Evolutionary conservation across 2,329 filamentous ascomycete genomes (phyloP).

Genomic region (Metarhizium anisopliae): DNA sequence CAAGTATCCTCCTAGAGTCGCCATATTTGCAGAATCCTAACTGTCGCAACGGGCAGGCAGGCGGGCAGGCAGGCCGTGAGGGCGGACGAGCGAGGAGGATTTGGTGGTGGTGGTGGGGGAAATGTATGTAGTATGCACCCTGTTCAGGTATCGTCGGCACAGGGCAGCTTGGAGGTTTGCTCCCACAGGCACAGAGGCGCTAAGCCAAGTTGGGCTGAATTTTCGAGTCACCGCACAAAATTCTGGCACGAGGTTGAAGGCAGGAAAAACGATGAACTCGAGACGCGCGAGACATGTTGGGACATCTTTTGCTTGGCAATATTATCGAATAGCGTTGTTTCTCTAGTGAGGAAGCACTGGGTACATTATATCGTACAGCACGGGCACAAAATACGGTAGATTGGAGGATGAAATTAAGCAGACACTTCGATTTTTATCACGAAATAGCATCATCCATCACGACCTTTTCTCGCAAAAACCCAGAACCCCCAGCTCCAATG

Average conservation of each 20-base stretch:
- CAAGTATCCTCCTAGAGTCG: constrained; percentile 34
- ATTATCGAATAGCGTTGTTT: no score
- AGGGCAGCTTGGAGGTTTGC: not conserved
- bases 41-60: not conserved
- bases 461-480: no score
- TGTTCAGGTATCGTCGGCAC: not conserved
- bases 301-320: no score
- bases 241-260: not conserved
- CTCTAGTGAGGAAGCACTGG: no score
- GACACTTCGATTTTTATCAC: no score
- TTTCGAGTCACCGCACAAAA: not conserved
- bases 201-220: not conserved
- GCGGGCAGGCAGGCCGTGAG: not conserved
- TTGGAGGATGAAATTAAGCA: no score
- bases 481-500: no score
- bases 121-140: not conserved
- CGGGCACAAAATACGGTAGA: no score
- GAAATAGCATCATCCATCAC: no score
- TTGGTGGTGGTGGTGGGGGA: not conserved
- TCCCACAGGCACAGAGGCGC: not conserved
- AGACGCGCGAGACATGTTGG: no score
- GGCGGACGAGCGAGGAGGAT: not conserved
- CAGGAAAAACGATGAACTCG: not conserved
- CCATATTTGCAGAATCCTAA: constrained; percentile 20
- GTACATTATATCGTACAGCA: no score